phyloP scores from a whole-genome alignment of 78 protist genomes.

The Diacronema lutheri region DNA sequence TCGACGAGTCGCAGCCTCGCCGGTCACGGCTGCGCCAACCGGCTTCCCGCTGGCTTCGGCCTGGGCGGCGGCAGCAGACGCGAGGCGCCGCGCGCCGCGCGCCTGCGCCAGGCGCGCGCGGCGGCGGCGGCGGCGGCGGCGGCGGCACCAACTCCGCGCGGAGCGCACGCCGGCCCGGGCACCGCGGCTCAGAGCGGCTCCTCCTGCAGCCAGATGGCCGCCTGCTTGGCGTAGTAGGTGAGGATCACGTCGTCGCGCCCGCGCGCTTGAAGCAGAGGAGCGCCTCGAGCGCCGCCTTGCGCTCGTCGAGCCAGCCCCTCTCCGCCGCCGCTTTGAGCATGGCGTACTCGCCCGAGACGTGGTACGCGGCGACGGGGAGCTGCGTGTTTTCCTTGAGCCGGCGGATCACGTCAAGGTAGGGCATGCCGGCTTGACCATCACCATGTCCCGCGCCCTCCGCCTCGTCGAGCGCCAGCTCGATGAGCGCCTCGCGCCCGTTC shows the following conservation, averaged over 20 bases:
- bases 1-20: too few relatives aligned
- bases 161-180: too few relatives aligned
- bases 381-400: neutral
- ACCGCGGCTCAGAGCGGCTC: too few relatives aligned
- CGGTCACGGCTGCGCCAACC: too few relatives aligned
- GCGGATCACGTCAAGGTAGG: constrained; percentile 18
- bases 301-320: constrained; percentile 37
- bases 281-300: constrained; percentile 28
- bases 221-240: constrained; percentile 47
- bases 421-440: neutral
- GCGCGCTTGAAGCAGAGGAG: constrained; percentile 34
- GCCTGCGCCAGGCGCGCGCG: too few relatives aligned
- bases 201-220: constrained; percentile 16
- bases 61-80: too few relatives aligned
- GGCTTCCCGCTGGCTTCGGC: too few relatives aligned
- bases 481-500: too few relatives aligned
- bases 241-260: constrained; percentile 35
- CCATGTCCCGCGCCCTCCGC: neutral
- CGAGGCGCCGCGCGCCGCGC: too few relatives aligned
- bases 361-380: constrained; percentile 1
- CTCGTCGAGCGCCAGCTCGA: constrained; percentile 14
- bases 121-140: too few relatives aligned
- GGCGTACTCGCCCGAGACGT: constrained; percentile 30
- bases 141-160: too few relatives aligned
- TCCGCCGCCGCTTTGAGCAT: constrained; percentile 37